phyloP scores from a whole-genome alignment of 148 eudicot genomes.

The Bassia scoparia region DNA sequence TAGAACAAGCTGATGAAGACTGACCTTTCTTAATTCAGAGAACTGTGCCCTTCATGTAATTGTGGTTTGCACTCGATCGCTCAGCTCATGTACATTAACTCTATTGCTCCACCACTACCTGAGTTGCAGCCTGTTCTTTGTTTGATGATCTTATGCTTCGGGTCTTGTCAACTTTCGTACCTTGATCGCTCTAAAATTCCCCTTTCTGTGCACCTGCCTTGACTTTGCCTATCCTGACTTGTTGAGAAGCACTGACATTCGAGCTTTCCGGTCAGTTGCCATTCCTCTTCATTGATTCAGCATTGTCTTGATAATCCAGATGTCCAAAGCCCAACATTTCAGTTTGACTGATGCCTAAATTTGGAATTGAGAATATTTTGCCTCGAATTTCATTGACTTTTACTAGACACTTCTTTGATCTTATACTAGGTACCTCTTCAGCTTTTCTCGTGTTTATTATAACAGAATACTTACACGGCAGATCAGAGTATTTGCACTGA shows the following conservation, averaged over 20 bases:
- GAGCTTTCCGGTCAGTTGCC: conserved; percentile 27
- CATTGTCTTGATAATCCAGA: conserved; percentile 13
- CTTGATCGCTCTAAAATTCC: conserved; percentile 39
- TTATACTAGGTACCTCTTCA: conserved; percentile 34
- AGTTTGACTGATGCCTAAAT: background rate
- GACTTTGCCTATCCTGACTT: conserved; percentile 25
- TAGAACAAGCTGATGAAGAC: conserved; percentile 18
- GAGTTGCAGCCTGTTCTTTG: conserved; percentile 35
- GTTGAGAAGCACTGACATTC: background rate
- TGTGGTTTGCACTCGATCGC: conserved; percentile 35
- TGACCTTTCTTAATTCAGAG: conserved; percentile 42
- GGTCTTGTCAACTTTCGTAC: conserved; percentile 34
- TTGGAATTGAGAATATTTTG: conserved; percentile 29
- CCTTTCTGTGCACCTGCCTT: conserved; percentile 24
- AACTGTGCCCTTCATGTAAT: conserved; percentile 50
- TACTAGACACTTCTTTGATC: conserved; percentile 31
- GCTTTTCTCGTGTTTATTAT: conserved; percentile 19
- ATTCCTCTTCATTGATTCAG: conserved; percentile 30
- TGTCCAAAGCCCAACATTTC: conserved; percentile 14
- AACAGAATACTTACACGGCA: conserved; percentile 17
- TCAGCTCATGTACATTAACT: conserved; percentile 16
- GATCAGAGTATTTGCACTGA: conserved; percentile 20
- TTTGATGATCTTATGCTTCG: conserved; percentile 35
- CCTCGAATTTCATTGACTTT: conserved; percentile 32
- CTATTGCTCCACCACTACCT: conserved; percentile 29